Base-by-base conservation (phyloP, 1,284 basidiomycete genomes). In the Malassezia equina region DNA sequence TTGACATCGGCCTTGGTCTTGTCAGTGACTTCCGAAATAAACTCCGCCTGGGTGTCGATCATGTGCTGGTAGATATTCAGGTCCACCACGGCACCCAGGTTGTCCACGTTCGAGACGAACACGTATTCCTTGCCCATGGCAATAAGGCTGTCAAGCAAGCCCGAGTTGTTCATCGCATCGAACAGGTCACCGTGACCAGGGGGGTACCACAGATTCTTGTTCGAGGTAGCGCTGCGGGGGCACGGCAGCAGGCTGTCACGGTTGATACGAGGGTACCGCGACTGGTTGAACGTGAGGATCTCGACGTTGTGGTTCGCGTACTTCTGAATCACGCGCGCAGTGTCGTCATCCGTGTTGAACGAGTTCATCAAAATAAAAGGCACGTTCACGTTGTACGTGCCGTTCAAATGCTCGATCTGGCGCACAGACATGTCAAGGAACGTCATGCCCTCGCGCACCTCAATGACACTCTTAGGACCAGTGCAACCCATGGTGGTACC, bases 1-100 rank as follows among this genome's bases (percentile, higher is more conserved):
- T 99, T 98, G 79, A 99, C 86, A 77, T 99, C 93, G 57, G 94
- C 94, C 81, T 98, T 98, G 75, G 94, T 98, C 84, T 98, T 98
- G 81, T 99, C 91, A 4, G 94, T 98, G 63, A 99, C 90, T 58
- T 75, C 74, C 9, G 71, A 74, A 55, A 75, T 75, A 59, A 74
- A 75, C 58, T 75, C 74, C 55, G 74, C 68, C 60, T 74, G 70
- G 15, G 70, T 65, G 58, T 75, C 73, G 45, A 75, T 69, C 74
- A 75, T 75, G 64, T 75, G 72, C 78, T 98, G 93, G 55, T 47
- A 61, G 53, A 62, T 76, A 70, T 69, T 79, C 50, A 78, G 74
- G 66, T 82, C 86, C 58, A 83, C 93, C 81, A 95, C 89, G 60
- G 94, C 94, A 74, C 94, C 94, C 73, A 98, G 79, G 79, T 98